Evolutionary conservation across 2,329 filamentous ascomycete species (phyloP).

Genomic region (Penicillium sp.): DNA sequence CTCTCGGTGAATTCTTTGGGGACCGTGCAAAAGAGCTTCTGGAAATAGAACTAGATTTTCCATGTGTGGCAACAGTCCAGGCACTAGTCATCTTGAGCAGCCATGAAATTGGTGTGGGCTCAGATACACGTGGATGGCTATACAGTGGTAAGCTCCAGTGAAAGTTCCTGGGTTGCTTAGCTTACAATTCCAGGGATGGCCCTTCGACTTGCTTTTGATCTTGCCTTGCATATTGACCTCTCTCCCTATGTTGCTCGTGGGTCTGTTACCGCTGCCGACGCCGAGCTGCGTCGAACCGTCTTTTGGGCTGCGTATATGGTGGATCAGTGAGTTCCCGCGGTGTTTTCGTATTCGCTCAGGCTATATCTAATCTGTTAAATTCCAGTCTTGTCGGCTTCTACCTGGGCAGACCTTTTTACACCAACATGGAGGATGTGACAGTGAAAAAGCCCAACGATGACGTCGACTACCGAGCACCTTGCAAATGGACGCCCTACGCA

Average conservation of each 20-base stretch:
- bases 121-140: slow-evolving; percentile 45
- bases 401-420: slow-evolving; percentile 38
- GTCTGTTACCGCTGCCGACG: slow-evolving; percentile 16
- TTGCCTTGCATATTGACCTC: slow-evolving; percentile 34
- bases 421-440: slow-evolving; percentile 38
- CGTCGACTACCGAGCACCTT: neutral
- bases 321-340: slow-evolving; percentile 21
- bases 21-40: slow-evolving; percentile 42
- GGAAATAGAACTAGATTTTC: slow-evolving; percentile 47
- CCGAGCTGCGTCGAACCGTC: slow-evolving; percentile 31
- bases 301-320: slow-evolving; percentile 42
- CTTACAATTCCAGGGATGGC: slow-evolving; percentile 32
- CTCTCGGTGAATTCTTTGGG: slow-evolving; percentile 39
- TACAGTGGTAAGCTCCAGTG: slow-evolving; percentile 36
- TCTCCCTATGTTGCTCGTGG: slow-evolving; percentile 18
- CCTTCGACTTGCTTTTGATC: slow-evolving; percentile 38
- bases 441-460: slow-evolving; percentile 31
- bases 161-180: neutral
- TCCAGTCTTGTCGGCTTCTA: slow-evolving; percentile 36
- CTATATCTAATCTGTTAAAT: neutral
- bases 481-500: slow-evolving; percentile 26
- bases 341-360: too few relatives aligned
- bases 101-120: slow-evolving; percentile 39
- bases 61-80: slow-evolving; percentile 46
- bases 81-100: slow-evolving; percentile 45